Evolutionary conservation across 371 early-diverging fungal species (phyloP).

Genomic region (Lichtheimia corymbifera): DNA sequence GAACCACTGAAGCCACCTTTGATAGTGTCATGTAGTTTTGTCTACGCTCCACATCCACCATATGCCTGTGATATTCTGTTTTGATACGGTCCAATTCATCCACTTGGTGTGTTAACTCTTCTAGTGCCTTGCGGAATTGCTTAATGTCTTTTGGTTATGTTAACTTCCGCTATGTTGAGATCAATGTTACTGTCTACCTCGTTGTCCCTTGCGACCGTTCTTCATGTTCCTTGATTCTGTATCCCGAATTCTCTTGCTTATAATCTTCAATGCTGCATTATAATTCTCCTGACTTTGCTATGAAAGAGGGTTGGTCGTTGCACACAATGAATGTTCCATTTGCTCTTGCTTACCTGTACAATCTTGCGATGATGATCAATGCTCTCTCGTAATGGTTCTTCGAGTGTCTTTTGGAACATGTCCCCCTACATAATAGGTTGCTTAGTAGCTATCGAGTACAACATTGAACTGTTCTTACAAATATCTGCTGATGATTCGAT

Average conservation of each 20-base stretch:
- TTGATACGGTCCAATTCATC: conserved; percentile 57
- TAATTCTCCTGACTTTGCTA: conserved; percentile 51
- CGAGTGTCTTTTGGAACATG: conserved; percentile 47
- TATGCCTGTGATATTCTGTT: conserved; percentile 43
- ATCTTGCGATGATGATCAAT: conserved; percentile 47
- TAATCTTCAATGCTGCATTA: conserved; percentile 41
- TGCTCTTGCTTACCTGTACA: conserved; percentile 26
- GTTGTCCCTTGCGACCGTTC: conserved; percentile 47
- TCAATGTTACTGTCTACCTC: conserved; percentile 30
- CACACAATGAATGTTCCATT: too few species aligned
- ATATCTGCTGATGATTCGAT: conserved; percentile 59
- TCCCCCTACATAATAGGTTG: conserved; percentile 35
- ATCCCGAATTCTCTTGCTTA: conserved; percentile 54
- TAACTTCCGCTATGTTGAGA: background rate
- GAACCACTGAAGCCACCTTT: conserved; percentile 50
- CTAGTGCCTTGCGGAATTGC: conserved; percentile 47
- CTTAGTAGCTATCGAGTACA: background rate
- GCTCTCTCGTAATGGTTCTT: conserved; percentile 48
- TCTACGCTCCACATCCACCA: conserved; percentile 47
- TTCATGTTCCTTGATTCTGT: conserved; percentile 52
- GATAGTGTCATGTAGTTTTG: conserved; percentile 45
- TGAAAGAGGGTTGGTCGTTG: too few species aligned
- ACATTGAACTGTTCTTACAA: conserved; percentile 30
- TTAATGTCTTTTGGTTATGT: conserved; percentile 25
- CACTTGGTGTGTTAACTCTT: conserved; percentile 49